Base-by-base conservation (phyloP, 1,284 basidiomycete genomes). In the Volvariella volvacea region DNA sequence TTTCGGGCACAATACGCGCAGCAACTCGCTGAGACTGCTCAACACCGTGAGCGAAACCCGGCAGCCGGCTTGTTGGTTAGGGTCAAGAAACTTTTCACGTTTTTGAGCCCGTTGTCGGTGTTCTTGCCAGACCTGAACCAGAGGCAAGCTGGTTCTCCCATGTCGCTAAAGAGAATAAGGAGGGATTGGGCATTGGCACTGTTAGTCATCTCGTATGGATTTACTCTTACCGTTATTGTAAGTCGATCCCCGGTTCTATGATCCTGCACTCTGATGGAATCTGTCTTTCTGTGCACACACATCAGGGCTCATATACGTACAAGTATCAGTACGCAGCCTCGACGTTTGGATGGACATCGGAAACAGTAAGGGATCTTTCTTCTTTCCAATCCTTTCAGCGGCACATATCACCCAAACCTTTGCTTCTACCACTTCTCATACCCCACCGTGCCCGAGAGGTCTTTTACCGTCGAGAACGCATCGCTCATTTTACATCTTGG, bases 161-260 rank as follows among this genome's bases (percentile, higher is more conserved):
- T 67, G 46, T 59, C 68, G 17, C 62, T 65, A 45, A 74, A 71
- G 53, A 58, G 50, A 28, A 53, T 54, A 42, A 63, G 60, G 42
- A 73, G 70, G 50, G 80, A 92, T 54, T 92, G 83, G 83, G 88
- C 74, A 55, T 60, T 93, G 54, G 70, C 73, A 0, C 61, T 78
- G 15, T 45, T 87, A 22, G 83, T 76, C 1, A 44, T 71, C 33
- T 73, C 70, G 1, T 82, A 77, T 55, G 83, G 74, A 3, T 70
- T 74, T 42, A 63, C 70, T 8, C 60, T 73, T 4, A 71, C 75
- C 7, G 50, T 83, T n/a, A 60, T 79, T 57, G 88, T 85, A 50
- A 52, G 74, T 61, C 31, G 12, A 22, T 22, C 15, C 22, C n/a
- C 22, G n/a, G n/a, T 28, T 28, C 25, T 6, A 28, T 28, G 25